Base-by-base conservation (phyloP, 2,329 filamentous ascomycete genomes). In the Trichoderma asperellum region DNA sequence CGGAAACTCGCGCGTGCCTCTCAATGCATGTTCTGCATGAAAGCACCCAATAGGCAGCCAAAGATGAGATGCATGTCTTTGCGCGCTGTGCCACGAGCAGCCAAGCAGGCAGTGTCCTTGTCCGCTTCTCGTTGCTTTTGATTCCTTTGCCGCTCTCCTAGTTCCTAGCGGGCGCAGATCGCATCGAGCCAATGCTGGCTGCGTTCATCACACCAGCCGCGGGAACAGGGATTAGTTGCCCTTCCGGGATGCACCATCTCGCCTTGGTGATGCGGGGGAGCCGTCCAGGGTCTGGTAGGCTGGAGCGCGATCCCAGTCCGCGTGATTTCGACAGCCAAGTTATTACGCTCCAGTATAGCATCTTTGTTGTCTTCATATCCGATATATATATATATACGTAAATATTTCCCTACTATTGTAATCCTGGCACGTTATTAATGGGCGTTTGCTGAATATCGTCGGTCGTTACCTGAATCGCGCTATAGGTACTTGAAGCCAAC, bases 161-260 rank as follows among this genome's bases (percentile, higher is more conserved):
- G 49, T 29, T 10, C 12, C 56, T 64, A 56, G 61, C 55, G 61
- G 61, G 24, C 24, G 61, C 61, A 52, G 34, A 56, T 64, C 7
- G 32, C 49, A 32, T 27, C 16, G 61, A 56, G 21, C 61, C 61
- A 64, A 64, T 64, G 61, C 61, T 56, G 61, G 43, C 29, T 32
- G 61, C 61, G 49, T 21, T 52, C 61, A 49, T 37, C 61, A 52
- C 61, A 27, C 47, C 61, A 43, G 21, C 8, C 40, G 34, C 49
- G 35, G 49, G 32, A 64, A 43, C 61, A 64, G 61, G 61, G 61
- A 64, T 64, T 27, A 64, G 34, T 56, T 64, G 61, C 61, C 61
- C 4, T 21, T 64, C 61, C 27, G 24, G 61, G 61, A 55, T 55
- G 16, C 24, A 18, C 34, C 32, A 64, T 64, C 47, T 49, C 60